A percentile compares a stretch with the other conserved stretches of the same genome.
These are phyloP conservation scores for Cryptococcus wingfieldii DNA, from an alignment of 1,284 basidiomycete genomes.

Conservation along the genomic window DNA sequence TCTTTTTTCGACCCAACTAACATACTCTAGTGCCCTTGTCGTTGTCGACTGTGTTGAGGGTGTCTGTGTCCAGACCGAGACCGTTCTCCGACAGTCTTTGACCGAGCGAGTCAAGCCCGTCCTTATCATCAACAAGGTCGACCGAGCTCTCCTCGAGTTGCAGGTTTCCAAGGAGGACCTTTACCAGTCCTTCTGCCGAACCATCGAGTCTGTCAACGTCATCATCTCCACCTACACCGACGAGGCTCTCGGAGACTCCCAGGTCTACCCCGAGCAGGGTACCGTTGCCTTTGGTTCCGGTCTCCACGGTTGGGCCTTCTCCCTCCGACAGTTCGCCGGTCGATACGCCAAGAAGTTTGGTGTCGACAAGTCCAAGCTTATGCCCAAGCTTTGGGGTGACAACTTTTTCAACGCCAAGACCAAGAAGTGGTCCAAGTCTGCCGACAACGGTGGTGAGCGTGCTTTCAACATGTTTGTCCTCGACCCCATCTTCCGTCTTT, in stretches of 20 bases:
- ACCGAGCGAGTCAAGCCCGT: slow-evolving; percentile 99
- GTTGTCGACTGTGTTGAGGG: slow-evolving; percentile 99
- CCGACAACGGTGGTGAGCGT: slow-evolving; percentile 82
- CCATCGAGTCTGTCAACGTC: slow-evolving; percentile 97
- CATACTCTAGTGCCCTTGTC: slow-evolving; percentile 68
- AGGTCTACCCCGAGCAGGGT: slow-evolving; percentile 98
- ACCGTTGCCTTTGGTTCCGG: slow-evolving; percentile 99
- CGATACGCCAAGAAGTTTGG: slow-evolving; percentile 99
- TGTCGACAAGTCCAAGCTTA: slow-evolving; percentile 98
- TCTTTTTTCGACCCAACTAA: neutral
- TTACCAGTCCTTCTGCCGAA: slow-evolving; percentile 96
- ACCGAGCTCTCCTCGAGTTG: slow-evolving; percentile 97
- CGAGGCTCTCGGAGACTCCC: slow-evolving; percentile 89
- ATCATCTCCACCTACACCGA: slow-evolving; percentile 98
- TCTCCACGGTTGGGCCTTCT: slow-evolving; percentile 99
- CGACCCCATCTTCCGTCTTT: slow-evolving; percentile 98
- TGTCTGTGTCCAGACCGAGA: slow-evolving; percentile 99
- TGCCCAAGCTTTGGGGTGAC: slow-evolving; percentile 98
- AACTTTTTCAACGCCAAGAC: slow-evolving; percentile 99
- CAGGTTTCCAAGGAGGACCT: slow-evolving; percentile 97
- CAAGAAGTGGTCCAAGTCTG: slow-evolving; percentile 92
- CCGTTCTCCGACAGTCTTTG: slow-evolving; percentile 95
- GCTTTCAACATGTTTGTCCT: slow-evolving; percentile 96
- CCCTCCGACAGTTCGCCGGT: slow-evolving; percentile 91
- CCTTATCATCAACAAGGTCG: slow-evolving; percentile 99